Base-by-base conservation (phyloP, 352 stramenopile genomes). In the Halophytophthora polymorphica region DNA sequence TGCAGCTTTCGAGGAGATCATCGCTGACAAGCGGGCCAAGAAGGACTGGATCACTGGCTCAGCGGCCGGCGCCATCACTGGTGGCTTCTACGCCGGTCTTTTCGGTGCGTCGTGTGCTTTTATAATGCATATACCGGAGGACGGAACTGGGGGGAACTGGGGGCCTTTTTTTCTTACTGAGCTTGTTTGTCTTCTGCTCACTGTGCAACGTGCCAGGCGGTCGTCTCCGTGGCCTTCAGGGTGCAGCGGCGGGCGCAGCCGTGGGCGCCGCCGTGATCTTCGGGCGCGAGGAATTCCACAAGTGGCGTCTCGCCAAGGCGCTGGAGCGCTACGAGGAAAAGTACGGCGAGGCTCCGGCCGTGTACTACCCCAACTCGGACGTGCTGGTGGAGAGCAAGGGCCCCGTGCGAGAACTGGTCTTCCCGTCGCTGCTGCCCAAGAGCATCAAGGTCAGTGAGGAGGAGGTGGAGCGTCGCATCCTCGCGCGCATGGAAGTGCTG, bases 261-360 rank as follows among this genome's bases (percentile, higher is more conserved):
- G 62, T 83, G 6, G 83, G 82, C 19, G 71, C 73, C 6, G 78
- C 77, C 12, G 66, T 86, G 13, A 55, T 88, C 50, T 75, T 89
- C 43, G 75, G 77, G 0, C 73, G 73, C 19, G 71, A 88, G 38
- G 62, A 92, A 37, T 94, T 94, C 60, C 62, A 84, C 45, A 74
- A 71, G 50, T 94, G 83, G 83, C 81, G 83, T 29, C 64, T 88
- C 31, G 61, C 70, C 33, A 90, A 87, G 56, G 80, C 72, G 18
- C 56, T 93, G 42, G 71, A 87, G 61, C 79, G 83, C 13, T 94
- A 91, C 56, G 78, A 90, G 36, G 59, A 82, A 25, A 94, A 94
- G 53, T 88, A 88, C 50, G 83, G 83, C 38, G 59, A 61, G 13
- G 77, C 71, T 18, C 76, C 82, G 17, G 66, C 64, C 0, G 61